phyloP scores from a whole-genome alignment of 1,284 basidiomycete genomes.

The Pseudozyma sp. region DNA sequence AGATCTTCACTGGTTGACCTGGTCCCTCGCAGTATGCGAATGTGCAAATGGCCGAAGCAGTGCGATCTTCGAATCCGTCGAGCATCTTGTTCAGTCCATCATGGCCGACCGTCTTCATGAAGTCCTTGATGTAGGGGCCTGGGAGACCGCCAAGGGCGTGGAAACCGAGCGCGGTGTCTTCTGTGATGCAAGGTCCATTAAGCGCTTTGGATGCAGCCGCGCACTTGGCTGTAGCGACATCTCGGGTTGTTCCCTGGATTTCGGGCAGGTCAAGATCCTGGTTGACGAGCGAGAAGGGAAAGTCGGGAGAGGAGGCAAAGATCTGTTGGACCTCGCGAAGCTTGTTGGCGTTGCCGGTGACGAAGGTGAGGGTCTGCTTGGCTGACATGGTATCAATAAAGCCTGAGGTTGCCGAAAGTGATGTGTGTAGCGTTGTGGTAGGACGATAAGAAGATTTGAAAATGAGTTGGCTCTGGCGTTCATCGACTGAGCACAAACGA shows the following conservation, averaged over 20 bases:
- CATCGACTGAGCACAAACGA: conserved; percentile 25
- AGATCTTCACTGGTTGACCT: conserved; percentile 72
- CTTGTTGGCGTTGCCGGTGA: conserved; percentile 95
- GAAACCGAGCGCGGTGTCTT: conserved; percentile 94
- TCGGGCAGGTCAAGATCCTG: conserved; percentile 79
- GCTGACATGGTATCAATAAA: conserved; percentile 14
- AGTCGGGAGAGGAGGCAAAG: conserved; percentile 46
- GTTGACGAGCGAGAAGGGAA: conserved; percentile 35
- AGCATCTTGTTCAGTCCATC: conserved; percentile 87
- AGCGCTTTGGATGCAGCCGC: conserved; percentile 77
- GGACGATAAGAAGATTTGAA: conserved; percentile 3
- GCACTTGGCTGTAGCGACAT: conserved; percentile 91
- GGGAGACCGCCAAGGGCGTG: conserved; percentile 89
- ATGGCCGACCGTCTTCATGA: conserved; percentile 52
- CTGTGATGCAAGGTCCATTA: conserved; percentile 89
- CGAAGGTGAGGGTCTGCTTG: conserved; percentile 73
- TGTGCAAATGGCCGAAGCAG: conserved; percentile 91
- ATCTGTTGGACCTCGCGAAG: conserved; percentile 87
- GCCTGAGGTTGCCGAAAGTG: neutral
- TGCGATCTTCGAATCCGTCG: conserved; percentile 82
- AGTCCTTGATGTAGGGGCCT: conserved; percentile 94
- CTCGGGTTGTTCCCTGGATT: conserved; percentile 89
- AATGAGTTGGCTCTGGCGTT: conserved; percentile 10
- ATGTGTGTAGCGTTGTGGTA: neutral
- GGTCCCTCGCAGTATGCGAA: conserved; percentile 82